These are phyloP conservation scores for Candida xiaguanensis DNA, from an alignment of 805 yeast genomes.

Conservation along the genomic window DNA sequence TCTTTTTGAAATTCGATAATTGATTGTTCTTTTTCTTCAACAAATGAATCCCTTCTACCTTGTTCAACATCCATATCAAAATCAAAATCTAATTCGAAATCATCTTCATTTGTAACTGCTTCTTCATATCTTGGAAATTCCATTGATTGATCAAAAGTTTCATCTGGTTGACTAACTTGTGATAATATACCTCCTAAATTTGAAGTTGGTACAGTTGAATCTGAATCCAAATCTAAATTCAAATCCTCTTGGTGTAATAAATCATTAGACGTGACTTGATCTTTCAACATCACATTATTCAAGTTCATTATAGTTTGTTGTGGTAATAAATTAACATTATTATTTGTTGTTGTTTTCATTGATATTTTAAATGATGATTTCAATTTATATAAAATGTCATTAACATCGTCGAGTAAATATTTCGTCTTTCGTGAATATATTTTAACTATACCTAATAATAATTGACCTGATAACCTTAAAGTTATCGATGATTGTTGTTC, in stretches of 20 bases:
- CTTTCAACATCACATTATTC: constrained; percentile 59
- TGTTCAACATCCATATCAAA: constrained; percentile 49
- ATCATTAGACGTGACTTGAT: constrained; percentile 76
- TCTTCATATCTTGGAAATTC: constrained; percentile 56
- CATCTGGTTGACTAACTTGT: constrained; percentile 27
- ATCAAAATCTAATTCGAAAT: constrained; percentile 52
- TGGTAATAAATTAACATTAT: constrained; percentile 53
- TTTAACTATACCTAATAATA: constrained; percentile 80
- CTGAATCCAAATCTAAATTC: constrained; percentile 40
- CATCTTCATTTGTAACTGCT: constrained; percentile 18
- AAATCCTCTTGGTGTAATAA: constrained; percentile 64
- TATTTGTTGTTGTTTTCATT: constrained; percentile 23
- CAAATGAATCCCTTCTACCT: constrained; percentile 35
- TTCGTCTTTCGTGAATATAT: constrained; percentile 85
- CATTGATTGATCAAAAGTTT: constrained; percentile 52
- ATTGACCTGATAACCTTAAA: constrained; percentile 77
- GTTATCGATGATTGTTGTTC: constrained; percentile 50
- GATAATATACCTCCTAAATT: constrained; percentile 14
- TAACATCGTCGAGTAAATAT: constrained; percentile 77
- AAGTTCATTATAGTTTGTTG: constrained; percentile 61
- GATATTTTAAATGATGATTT: constrained; percentile 58
- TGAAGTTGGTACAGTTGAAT: constrained; percentile 9
- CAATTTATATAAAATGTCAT: constrained; percentile 67
- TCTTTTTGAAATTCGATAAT: constrained; percentile 11
- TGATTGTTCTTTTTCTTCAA: constrained; percentile 22